Evolutionary conservation across 2,329 filamentous ascomycete genomes (phyloP), one percentile per base, ranked within the genome.

Genomic region (Fusarium praegraminearum): DNA sequence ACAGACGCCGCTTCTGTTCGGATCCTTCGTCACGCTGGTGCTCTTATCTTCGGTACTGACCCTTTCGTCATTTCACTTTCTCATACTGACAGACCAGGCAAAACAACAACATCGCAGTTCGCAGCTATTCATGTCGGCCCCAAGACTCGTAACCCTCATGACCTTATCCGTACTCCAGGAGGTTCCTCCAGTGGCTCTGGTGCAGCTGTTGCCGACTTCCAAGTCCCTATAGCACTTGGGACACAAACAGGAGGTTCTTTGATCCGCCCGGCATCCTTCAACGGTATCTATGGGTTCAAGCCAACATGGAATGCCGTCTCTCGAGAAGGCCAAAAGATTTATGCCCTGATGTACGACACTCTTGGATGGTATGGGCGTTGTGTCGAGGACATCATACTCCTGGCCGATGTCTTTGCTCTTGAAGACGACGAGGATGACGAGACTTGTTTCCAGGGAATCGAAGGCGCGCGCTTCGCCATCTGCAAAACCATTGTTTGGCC

Each of bases 141-240:
- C 2, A 81, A 81, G 52, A 89, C 88, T 1, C 74, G 77, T 5
- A 92, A 92, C 73, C 88, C 90, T 0, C 92, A 93, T 69, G 89
- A 92, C 75, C 76, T 80, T 3, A 83, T 82, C 1, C 84, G 91
- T 7, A 91, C 90, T 0, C 90, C 90, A 0, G 90, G 90, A 1
- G 90, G 90, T 46, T 92, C 89, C 0, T 91, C 89, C 0, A 89
- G 89, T 1, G 90, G 90, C 1, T 91, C 90, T 4, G 90, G 84
- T 2, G 89, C 90, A 0, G 89, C 88, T 1, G 89, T 92, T 1
- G 89, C 81, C 18, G 90, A 92, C 69, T 85, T 86, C 57, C 90
- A 92, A 69, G 85, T 83, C 1, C 87, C 89, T 0, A 73, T 92
- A 20, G 84, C 80, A 0, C 79, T 92, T 0, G 90, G 89, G 1